Percentiles rank a stretch among this genome's conserved stretches.
phyloP scores from a whole-genome alignment of 768 basidiomycete genomes.

The Daedaleopsis nitida region DNA sequence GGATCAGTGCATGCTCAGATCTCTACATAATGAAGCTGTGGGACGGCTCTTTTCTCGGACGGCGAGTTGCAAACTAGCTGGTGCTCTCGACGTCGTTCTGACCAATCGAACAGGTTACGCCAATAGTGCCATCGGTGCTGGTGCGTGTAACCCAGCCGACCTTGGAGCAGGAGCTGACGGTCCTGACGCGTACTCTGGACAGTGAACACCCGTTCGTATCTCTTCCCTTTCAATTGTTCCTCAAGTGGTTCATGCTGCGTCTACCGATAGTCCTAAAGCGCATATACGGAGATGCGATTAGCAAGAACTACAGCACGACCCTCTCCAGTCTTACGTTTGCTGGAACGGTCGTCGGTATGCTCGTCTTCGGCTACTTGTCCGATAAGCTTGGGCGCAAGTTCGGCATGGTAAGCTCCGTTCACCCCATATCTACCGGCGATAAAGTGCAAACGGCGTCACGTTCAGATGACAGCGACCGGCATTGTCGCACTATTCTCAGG shows the following conservation, averaged over 20 bases:
- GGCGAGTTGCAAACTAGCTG: slow-evolving; percentile 43
- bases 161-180: background rate
- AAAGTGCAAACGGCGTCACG: slow-evolving; percentile 4
- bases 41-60: slow-evolving; percentile 87
- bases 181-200: background rate
- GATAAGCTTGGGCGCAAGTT: slow-evolving; percentile 89
- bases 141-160: slow-evolving; percentile 42
- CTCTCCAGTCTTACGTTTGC: slow-evolving; percentile 78
- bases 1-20: background rate
- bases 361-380: slow-evolving; percentile 78
- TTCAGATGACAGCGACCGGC: slow-evolving; percentile 75
- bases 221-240: slow-evolving; percentile 23
- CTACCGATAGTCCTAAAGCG: slow-evolving; percentile 58
- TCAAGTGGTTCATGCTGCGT: background rate
- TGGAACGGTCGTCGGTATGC: slow-evolving; percentile 86
- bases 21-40: slow-evolving; percentile 53
- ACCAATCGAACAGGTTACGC: slow-evolving; percentile 61
- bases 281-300: slow-evolving; percentile 65
- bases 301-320: slow-evolving; percentile 57
- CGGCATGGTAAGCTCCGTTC: slow-evolving; percentile 65
- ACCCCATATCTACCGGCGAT: background rate
- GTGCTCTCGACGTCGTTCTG: background rate
- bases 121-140: slow-evolving; percentile 76
- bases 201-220: slow-evolving; percentile 70
- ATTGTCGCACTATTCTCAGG: slow-evolving; percentile 86